Percentiles rank a stretch among this genome's conserved stretches.
These are phyloP conservation scores for Capsicum rhomboideum DNA, from an alignment of 257 asterid species.

Conservation along the genomic window DNA sequence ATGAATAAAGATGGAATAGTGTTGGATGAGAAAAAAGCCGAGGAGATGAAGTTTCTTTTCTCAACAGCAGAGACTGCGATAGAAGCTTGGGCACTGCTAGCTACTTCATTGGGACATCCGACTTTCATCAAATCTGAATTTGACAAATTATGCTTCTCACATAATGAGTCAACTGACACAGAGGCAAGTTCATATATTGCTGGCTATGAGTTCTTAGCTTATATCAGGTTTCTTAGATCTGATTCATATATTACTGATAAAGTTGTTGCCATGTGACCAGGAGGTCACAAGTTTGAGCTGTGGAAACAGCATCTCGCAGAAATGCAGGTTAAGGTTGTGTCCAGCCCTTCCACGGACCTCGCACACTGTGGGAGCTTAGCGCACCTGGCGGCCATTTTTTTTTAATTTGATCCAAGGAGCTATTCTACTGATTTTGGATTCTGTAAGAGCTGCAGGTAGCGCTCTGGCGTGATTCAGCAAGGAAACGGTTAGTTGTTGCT, in stretches of 20 bases:
- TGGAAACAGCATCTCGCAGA: no score
- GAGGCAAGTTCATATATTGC: conserved; percentile 48
- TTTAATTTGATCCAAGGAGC: background rate
- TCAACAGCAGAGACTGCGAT: conserved; percentile 96
- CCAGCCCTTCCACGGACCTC: no score
- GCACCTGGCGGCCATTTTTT: no score
- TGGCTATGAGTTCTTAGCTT: background rate
- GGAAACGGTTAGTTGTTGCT: conserved; percentile 86
- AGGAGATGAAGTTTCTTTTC: conserved; percentile 91
- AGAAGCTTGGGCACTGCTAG: conserved; percentile 99
- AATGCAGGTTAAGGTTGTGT: no score
- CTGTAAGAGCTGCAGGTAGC: conserved; percentile 57
- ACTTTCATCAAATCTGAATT: conserved; percentile 94
- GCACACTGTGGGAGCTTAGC: no score
- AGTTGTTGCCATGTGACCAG: no score
- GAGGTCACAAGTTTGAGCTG: no score
- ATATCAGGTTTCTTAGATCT: background rate
- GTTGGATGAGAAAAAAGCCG: conserved; percentile 76
- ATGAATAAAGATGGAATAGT: conserved; percentile 28
- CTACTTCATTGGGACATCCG: conserved; percentile 90
- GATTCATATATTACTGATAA: no score
- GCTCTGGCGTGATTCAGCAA: conserved; percentile 73
- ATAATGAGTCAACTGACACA: conserved; percentile 78
- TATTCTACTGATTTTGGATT: conserved; percentile 14
- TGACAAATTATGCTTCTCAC: conserved; percentile 85